Percentiles rank a stretch among this genome's conserved stretches.
These are phyloP conservation scores for Teunomyces aglyptinius DNA, from an alignment of 805 yeast species.

Conservation along the genomic window DNA sequence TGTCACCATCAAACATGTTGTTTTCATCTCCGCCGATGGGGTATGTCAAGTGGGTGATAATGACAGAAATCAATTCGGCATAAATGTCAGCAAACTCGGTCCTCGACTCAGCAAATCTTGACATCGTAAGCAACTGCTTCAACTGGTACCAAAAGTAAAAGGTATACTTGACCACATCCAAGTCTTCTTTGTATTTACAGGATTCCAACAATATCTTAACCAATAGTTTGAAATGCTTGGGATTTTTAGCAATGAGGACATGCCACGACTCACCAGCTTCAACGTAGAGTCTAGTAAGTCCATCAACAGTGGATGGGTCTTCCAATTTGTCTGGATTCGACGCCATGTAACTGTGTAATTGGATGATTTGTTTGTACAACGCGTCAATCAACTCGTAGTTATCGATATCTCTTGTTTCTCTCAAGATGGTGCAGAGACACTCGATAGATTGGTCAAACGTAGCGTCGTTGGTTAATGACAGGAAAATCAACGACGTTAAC, in stretches of 20 bases:
- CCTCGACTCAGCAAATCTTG: constrained; percentile 55
- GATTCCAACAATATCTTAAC: constrained; percentile 72
- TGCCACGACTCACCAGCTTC: constrained; percentile 98
- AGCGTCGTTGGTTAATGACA: constrained; percentile 54
- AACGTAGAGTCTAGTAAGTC: constrained; percentile 73
- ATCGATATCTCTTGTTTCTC: constrained; percentile 78
- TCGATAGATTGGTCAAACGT: constrained; percentile 85
- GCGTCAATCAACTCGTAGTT: constrained; percentile 60
- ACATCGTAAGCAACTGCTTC: constrained; percentile 66
- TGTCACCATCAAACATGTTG: constrained; percentile 60
- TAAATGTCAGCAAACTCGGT: constrained; percentile 53
- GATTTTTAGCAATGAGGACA: constrained; percentile 71
- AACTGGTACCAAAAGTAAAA: constrained; percentile 89
- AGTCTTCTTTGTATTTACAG: constrained; percentile 72
- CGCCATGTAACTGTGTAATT: constrained; percentile 50
- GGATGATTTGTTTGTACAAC: constrained; percentile 66
- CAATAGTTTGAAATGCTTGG: constrained; percentile 66
- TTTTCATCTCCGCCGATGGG: constrained; percentile 44
- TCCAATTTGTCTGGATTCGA: constrained; percentile 40
- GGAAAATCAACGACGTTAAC: constrained; percentile 66
- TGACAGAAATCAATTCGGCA: constrained; percentile 54
- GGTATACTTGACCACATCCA: constrained; percentile 86
- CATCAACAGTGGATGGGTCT: constrained; percentile 66
- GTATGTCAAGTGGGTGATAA: constrained; percentile 70
- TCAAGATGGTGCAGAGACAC: constrained; percentile 75